Evolutionary conservation across 2,329 filamentous ascomycete species (phyloP).

Genomic region (Trichoderma koningii): DNA sequence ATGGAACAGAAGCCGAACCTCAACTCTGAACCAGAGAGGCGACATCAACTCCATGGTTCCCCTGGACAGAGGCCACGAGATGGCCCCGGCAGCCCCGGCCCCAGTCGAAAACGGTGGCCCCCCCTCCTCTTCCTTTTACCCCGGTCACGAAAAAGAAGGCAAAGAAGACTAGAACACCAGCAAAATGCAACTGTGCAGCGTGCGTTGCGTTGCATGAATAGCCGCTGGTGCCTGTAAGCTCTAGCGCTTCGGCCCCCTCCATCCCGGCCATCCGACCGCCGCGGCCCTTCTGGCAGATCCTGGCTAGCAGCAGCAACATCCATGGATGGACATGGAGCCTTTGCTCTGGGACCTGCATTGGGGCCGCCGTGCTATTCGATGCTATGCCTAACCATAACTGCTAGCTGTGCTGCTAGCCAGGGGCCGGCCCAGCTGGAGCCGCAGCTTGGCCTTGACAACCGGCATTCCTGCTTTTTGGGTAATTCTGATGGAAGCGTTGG

Average conservation of each 20-base stretch:
- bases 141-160: not conserved
- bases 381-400: conserved; percentile 6
- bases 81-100: not conserved
- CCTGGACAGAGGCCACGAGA: conserved; percentile 7
- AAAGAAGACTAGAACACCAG: conserved; percentile 5
- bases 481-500: not conserved
- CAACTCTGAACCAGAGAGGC: not conserved
- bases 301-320: not conserved
- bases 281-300: conserved; percentile 5
- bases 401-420: not conserved
- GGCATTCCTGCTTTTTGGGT: not conserved
- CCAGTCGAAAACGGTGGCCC: not conserved
- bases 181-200: too few species aligned
- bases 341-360: conserved; percentile 10
- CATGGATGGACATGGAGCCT: not conserved
- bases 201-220: conserved; percentile 8
- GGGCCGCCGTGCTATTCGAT: not conserved
- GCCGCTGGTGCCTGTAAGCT: conserved; percentile 22
- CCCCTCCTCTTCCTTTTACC: too few species aligned
- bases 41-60: not conserved
- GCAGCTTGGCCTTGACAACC: not conserved
- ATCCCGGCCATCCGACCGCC: conserved; percentile 22
- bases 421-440: too few species aligned
- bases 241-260: conserved; percentile 23
- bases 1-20: not conserved